Percentiles rank a stretch among this genome's conserved stretches.
phyloP scores from a whole-genome alignment of 2,329 filamentous ascomycete species.

The Davidsoniella australis region DNA sequence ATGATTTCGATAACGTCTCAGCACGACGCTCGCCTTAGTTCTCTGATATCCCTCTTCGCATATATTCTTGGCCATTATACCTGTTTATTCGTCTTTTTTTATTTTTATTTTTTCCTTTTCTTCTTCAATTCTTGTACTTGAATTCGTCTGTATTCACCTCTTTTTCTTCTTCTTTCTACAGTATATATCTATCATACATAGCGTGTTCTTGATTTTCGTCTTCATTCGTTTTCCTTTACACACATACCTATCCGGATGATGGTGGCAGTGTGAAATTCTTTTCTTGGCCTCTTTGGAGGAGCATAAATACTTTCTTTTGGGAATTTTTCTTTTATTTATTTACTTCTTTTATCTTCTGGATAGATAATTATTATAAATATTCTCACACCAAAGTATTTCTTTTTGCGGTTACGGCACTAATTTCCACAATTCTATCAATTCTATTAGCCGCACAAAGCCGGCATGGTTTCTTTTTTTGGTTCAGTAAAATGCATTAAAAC shows the following conservation, averaged over 20 bases:
- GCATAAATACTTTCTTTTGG: neutral
- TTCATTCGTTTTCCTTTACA: neutral
- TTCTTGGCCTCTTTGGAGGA: neutral
- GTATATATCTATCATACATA: too few relatives aligned
- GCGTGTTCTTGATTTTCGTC: too few relatives aligned
- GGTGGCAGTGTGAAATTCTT: neutral
- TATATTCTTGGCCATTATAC: slow-evolving; percentile 8
- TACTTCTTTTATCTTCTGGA: too few relatives aligned
- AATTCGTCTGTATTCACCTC: neutral
- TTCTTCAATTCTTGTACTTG: neutral
- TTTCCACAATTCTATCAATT: too few relatives aligned
- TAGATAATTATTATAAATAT: too few relatives aligned
- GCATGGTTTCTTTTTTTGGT: too few relatives aligned
- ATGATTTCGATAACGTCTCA: slow-evolving; percentile 3
- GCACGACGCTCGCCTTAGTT: neutral
- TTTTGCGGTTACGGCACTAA: too few relatives aligned
- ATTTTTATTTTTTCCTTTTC: too few relatives aligned
- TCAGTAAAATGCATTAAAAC: too few relatives aligned
- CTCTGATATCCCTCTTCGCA: slow-evolving; percentile 4
- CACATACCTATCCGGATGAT: neutral
- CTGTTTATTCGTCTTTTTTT: slow-evolving; percentile 3
- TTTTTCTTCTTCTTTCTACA: neutral
- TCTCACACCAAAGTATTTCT: too few relatives aligned
- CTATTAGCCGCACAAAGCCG: too few relatives aligned
- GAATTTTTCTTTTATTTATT: too few relatives aligned